These are phyloP conservation scores for Chaetomium strumarium DNA, from an alignment of 2,329 filamentous ascomycete genomes.

Conservation along the genomic window DNA sequence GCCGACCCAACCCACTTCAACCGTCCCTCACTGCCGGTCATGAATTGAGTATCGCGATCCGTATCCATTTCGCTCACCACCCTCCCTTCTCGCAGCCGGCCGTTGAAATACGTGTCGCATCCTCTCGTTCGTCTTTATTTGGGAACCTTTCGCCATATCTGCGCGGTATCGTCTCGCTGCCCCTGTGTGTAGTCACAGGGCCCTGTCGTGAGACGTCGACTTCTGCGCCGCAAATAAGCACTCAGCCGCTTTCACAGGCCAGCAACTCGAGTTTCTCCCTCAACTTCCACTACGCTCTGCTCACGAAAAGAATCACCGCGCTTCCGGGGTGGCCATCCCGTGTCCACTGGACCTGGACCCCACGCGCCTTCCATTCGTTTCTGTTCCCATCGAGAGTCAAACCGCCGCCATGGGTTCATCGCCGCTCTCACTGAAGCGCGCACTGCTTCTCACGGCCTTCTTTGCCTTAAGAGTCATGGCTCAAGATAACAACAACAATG, in stretches of 20 bases:
- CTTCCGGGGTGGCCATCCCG: not conserved
- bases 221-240: constrained; percentile 7
- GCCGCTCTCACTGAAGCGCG: constrained; percentile 30
- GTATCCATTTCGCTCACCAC: not conserved
- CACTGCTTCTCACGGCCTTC: constrained; percentile 29
- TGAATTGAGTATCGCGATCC: constrained; percentile 4
- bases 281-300: not conserved
- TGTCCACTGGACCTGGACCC: not conserved
- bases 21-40: not conserved
- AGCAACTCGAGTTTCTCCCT: not conserved
- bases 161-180: not conserved
- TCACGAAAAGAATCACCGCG: not conserved
- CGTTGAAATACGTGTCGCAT: constrained; percentile 19
- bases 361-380: not conserved
- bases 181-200: constrained; percentile 2
- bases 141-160: constrained; percentile 8
- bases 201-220: constrained; percentile 7
- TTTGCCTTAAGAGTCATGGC: constrained; percentile 26
- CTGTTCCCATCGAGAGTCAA: not conserved
- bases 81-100: constrained; percentile 8
- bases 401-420: constrained; percentile 26
- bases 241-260: constrained; percentile 2
- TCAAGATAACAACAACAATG: constrained; percentile 19
- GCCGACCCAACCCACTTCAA: too few relatives aligned
- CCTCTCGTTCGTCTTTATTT: constrained; percentile 22